phyloP scores from a whole-genome alignment of 2,329 filamentous ascomycete species.

The Gremmenia infestans region DNA sequence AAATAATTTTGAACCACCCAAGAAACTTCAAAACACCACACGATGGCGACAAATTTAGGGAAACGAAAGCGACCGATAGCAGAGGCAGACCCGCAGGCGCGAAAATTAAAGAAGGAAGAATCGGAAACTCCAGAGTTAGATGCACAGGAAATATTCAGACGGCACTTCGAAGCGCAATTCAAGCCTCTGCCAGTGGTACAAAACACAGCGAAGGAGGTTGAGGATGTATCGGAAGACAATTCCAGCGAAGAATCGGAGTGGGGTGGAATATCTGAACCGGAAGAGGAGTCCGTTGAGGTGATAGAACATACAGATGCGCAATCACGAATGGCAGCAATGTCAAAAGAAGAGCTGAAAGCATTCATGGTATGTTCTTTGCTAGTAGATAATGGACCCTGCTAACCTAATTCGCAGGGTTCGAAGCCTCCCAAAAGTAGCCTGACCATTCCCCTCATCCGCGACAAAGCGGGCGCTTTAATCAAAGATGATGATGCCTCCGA shows the following conservation, averaged over 20 bases:
- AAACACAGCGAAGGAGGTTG: slow-evolving; percentile 12
- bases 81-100: slow-evolving; percentile 23
- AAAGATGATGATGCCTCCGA: slow-evolving; percentile 54
- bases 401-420: slow-evolving; percentile 23
- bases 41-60: slow-evolving; percentile 35
- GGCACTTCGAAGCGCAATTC: slow-evolving; percentile 86
- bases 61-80: slow-evolving; percentile 43
- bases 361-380: slow-evolving; percentile 59
- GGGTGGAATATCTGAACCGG: slow-evolving; percentile 56
- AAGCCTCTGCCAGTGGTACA: slow-evolving; percentile 54
- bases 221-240: slow-evolving; percentile 25
- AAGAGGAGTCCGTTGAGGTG: slow-evolving; percentile 38
- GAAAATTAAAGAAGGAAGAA: slow-evolving; percentile 17
- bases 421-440: slow-evolving; percentile 24
- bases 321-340: slow-evolving; percentile 38
- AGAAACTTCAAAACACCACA: background rate
- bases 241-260: slow-evolving; percentile 47
- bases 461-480: slow-evolving; percentile 22
- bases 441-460: slow-evolving; percentile 25
- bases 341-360: slow-evolving; percentile 66
- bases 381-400: background rate
- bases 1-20: slow-evolving; percentile 7
- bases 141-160: slow-evolving; percentile 70
- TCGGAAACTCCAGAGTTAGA: slow-evolving; percentile 38
- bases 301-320: slow-evolving; percentile 37